Evolutionary conservation across 192 early-diverging fungal genomes (phyloP), one percentile per base, ranked within the genome.

Genomic region (Backusella westeae): DNA sequence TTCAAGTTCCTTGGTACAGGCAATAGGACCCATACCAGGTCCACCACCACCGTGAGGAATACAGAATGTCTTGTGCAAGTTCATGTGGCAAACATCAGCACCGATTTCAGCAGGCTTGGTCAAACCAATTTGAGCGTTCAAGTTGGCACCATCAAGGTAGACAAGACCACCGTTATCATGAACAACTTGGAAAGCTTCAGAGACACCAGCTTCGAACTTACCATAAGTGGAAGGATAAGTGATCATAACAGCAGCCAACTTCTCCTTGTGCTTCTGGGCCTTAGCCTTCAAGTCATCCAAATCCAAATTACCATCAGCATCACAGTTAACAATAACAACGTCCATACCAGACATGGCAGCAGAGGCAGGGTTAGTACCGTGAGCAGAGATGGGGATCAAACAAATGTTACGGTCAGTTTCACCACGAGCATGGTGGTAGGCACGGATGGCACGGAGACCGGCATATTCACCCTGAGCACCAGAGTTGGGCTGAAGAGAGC

Each of bases 391-490:
- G 7, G 98, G 98, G 66, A 99, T 98, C 74, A 99, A 87, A 81
- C 96, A 98, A 36, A 99, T 87, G 80, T 98, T 89, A 78, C 98
- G 95, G 63, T 95, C 90, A 42, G 69, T 67, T 69, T 99, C 89
- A 72, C 96, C 96, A 63, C 90, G 87, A 41, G 94, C 91, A 23
- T 88, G 84, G 77, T 96, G 94, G 87, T 95, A 98, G n/a, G 96
- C 95, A 72, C 90, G 92, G 81, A 99, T 99, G 42, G 90, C 89
- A 56, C 96, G 93, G 42, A 99, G 91, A 78, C 98, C 98, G 59
- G 98, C 92, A 86, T 97, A 99, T 85, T 99, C 98, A 80, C 98
- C 98, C 86, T 99, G 98, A 17, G 98, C 98, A 44, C 98, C 98
- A 78, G 93, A 95, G 91, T 99, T 99, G 81, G 98, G 98, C 89